phyloP scores from a whole-genome alignment of 345 rosid species.

The Schrenkiella parvula region DNA sequence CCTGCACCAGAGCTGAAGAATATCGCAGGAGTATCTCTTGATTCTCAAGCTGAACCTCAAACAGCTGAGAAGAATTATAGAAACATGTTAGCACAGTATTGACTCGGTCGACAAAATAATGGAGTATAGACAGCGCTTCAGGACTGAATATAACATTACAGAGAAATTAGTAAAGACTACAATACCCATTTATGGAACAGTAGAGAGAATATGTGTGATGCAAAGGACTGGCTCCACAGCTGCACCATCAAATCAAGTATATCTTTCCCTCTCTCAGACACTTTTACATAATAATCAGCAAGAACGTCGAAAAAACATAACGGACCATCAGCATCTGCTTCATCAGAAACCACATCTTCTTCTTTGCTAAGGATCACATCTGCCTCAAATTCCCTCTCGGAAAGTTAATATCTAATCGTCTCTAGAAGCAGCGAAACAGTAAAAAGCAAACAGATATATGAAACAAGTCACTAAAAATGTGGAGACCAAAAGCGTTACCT shows the following conservation, averaged over 20 bases:
- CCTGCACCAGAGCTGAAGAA: conserved; percentile 97
- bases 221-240: conserved; percentile 98
- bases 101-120: neutral
- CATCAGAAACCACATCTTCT: conserved; percentile 56
- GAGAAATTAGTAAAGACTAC: neutral
- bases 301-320: conserved; percentile 86
- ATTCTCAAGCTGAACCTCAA: conserved; percentile 75
- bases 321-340: conserved; percentile 40
- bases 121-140: neutral
- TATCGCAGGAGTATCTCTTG: conserved; percentile 74
- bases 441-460: neutral
- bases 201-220: conserved; percentile 81
- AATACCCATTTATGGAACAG: conserved; percentile 94
- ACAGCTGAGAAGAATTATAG: conserved; percentile 51
- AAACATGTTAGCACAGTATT: neutral
- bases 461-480: neutral
- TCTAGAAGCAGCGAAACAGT: neutral
- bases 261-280: conserved; percentile 63
- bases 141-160: neutral
- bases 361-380: conserved; percentile 70
- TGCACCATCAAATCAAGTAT: conserved; percentile 87
- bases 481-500: conserved; percentile 39
- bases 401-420: neutral
- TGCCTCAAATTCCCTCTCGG: conserved; percentile 40
- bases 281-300: conserved; percentile 73